Base-by-base conservation (phyloP, 2,329 filamentous ascomycete species). In the Ascosphaera apis region DNA sequence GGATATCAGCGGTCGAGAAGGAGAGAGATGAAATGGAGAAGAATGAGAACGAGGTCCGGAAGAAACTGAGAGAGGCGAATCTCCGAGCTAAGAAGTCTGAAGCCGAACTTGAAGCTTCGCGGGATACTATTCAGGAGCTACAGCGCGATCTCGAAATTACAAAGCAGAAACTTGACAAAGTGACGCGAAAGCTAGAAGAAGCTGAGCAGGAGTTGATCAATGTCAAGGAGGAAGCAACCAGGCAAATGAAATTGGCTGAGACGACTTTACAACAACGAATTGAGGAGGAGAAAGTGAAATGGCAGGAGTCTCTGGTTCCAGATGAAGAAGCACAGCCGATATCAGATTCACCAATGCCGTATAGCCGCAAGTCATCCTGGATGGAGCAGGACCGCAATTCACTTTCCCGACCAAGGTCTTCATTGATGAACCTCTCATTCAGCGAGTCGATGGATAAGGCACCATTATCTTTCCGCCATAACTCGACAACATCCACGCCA, bases 11-110 rank as follows among this genome's bases (percentile, higher is more conserved):
- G 35, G 62, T 95, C 7, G 88, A 98, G 53, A 88, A 78, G 50
- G 91, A 98, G 53, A 72, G 81, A 38, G 84, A 95, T 48, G 88
- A 98, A 48, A 70, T 80, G 6, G 65, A 72, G 35, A 74, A 74
- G 44, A 73, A 81, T 39, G 88, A 98, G 56, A 76, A 71, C 3
- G 88, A 95, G 28, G 70, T 91, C 56, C 68, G 88, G 44, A 81
- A 77, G 52, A 95, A 91, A 57, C 78, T 83, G 37, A 70, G 88
- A 41, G 88, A 98, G 55, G 65, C 76, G 47, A 78, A 78, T 37
- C 56, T 65, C 12, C 77, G 70, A 51, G 60, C 62, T 8, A 70
- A 80, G 45, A 69, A 66, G 37, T 61, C 78, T 15, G 83, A 92
- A 51, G 80, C 91, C 44, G 83, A 95, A 44, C 57, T 92, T 4